These are phyloP conservation scores for Phytopythium boreale DNA, from an alignment of 352 stramenopile species.

Conservation along the genomic window DNA sequence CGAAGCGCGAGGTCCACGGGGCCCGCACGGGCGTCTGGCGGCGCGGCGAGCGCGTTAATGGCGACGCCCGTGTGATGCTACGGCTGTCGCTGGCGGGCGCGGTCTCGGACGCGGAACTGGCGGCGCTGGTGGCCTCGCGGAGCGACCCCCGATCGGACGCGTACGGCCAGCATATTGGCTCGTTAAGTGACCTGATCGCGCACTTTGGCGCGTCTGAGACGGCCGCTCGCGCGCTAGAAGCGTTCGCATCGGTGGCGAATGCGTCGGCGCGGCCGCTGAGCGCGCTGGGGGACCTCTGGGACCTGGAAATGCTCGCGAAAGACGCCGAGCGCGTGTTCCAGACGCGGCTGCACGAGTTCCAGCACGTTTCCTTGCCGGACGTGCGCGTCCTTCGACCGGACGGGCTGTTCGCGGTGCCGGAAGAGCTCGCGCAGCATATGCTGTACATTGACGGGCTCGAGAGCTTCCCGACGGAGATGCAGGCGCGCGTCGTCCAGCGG, in stretches of 20 bases:
- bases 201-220: conserved; percentile 35
- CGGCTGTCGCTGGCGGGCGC: conserved; percentile 31
- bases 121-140: conserved; percentile 31
- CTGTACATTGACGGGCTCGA: conserved; percentile 69
- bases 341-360: conserved; percentile 54
- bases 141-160: conserved; percentile 40
- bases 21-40: conserved; percentile 18
- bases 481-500: conserved; percentile 43
- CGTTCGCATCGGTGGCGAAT: conserved; percentile 15
- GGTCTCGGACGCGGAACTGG: conserved; percentile 34
- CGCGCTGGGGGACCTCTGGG: conserved; percentile 42
- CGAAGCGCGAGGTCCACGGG: conserved; percentile 15
- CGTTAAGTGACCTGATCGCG: conserved; percentile 23
- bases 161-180: conserved; percentile 51
- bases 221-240: conserved; percentile 15
- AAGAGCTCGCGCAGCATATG: conserved; percentile 32
- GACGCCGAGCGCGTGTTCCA: conserved; percentile 49
- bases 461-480: conserved; percentile 64
- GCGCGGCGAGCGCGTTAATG: conserved; percentile 23
- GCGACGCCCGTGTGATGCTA: conserved; percentile 23
- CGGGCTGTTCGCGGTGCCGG: conserved; percentile 33
- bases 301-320: conserved; percentile 31
- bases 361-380: conserved; percentile 16
- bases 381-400: conserved; percentile 46
- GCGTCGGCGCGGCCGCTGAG: conserved; percentile 12